A percentile compares a stretch with the other conserved stretches of the same genome.
Conservation (phyloP, 306 rosid species). For the Neltuma alba region DNA sequence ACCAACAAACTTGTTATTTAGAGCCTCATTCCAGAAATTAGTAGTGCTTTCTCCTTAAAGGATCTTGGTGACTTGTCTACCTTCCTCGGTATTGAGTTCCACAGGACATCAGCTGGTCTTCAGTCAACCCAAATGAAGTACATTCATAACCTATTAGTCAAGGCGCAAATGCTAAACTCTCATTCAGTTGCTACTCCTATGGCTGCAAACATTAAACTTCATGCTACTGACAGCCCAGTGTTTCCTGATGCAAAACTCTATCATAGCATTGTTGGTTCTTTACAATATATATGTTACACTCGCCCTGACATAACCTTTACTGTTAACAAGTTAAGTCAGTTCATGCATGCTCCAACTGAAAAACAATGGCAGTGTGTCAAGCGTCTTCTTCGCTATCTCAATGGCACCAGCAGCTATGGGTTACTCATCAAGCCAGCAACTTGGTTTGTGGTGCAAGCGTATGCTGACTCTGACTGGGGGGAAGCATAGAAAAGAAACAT, state of each 20-base stretch:
- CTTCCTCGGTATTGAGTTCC: background rate
- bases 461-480: background rate
- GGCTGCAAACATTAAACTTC: background rate
- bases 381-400: background rate
- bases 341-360: background rate
- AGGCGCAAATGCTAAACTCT: accelerated
- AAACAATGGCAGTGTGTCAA: background rate
- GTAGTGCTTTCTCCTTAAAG: background rate
- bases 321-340: background rate
- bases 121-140: background rate
- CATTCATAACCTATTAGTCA: background rate
- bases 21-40: accelerated
- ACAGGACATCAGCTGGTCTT: background rate
- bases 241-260: background rate
- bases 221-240: background rate
- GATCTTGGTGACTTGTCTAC: background rate
- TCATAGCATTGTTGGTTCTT: background rate
- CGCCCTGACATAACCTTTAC: background rate
- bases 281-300: background rate
- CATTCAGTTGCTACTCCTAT: background rate
- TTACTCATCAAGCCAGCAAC: background rate
- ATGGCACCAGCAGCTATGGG: background rate
- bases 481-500: background rate
- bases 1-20: accelerated
- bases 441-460: background rate